Conservation (phyloP, 1,284 basidiomycete species). For the Agaricales sp. region DNA sequence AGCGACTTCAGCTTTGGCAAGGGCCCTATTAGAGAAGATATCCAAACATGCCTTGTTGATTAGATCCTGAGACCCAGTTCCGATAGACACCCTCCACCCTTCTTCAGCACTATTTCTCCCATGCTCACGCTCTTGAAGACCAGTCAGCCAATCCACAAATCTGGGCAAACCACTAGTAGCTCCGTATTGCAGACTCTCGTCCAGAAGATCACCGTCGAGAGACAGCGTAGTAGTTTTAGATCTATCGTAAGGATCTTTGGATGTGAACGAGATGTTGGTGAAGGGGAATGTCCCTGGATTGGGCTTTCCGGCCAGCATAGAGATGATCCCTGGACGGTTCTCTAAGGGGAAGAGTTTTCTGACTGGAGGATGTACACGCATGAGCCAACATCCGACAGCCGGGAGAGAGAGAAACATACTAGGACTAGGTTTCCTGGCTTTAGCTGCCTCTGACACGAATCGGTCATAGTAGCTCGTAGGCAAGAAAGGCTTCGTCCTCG, state of each 20-base stretch:
- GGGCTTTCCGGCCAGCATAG: conserved; percentile 54
- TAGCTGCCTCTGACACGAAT: conserved; percentile 26
- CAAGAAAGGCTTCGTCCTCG: conserved; percentile 11
- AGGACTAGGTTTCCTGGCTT: conserved; percentile 28
- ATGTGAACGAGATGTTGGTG: conserved; percentile 28
- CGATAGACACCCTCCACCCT: conserved; percentile 49
- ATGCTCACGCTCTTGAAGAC: conserved; percentile 39
- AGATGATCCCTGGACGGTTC: conserved; percentile 48
- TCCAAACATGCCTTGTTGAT: conserved; percentile 42
- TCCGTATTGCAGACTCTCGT: conserved; percentile 21
- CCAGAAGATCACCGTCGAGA: conserved; percentile 33
- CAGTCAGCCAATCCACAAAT: conserved; percentile 39
- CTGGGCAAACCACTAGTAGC: conserved; percentile 43
- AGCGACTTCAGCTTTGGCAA: neutral
- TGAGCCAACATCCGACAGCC: neutral
- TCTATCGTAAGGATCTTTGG: neutral
- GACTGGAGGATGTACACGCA: conserved; percentile 6
- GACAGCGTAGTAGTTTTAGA: conserved; percentile 13
- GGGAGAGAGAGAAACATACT: conserved; percentile 15
- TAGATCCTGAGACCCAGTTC: conserved; percentile 60
- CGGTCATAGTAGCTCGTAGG: conserved; percentile 24
- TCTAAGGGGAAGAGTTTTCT: conserved; percentile 47
- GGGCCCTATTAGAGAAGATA: neutral
- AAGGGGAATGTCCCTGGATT: conserved; percentile 67
- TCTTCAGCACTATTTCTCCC: conserved; percentile 25